phyloP scores from a whole-genome alignment of 2,329 filamentous ascomycete genomes.

The Claviceps sp. region DNA sequence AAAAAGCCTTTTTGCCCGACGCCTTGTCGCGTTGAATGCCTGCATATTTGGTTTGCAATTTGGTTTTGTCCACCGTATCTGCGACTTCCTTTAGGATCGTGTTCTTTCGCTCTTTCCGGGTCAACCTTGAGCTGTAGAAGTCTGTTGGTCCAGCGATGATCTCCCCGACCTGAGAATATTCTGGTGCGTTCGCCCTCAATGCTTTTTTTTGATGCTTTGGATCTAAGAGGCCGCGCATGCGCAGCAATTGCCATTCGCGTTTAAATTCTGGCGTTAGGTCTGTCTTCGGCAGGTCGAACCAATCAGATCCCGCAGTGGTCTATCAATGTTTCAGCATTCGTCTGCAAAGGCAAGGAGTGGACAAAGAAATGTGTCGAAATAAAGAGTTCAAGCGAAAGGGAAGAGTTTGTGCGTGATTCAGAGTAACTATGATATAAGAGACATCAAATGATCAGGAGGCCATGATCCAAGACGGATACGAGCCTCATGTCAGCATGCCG shows the following conservation, averaged over 20 bases:
- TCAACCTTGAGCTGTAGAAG: conserved; percentile 66
- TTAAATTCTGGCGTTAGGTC: conserved; percentile 74
- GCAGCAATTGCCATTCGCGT: conserved; percentile 75
- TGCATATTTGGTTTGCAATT: conserved; percentile 78
- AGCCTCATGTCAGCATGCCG: conserved; percentile 24
- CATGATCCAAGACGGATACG: conserved; percentile 27
- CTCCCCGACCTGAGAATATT: conserved; percentile 80
- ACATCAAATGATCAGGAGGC: conserved; percentile 47
- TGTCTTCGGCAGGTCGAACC: conserved; percentile 82
- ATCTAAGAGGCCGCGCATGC: conserved; percentile 80
- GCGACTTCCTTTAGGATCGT: conserved; percentile 81
- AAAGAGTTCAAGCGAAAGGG: not conserved
- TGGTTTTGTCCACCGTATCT: conserved; percentile 32
- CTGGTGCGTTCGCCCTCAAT: conserved; percentile 50
- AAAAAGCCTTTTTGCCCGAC: conserved; percentile 80
- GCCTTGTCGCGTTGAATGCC: conserved; percentile 72
- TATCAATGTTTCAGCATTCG: conserved; percentile 13
- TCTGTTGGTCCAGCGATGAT: conserved; percentile 82
- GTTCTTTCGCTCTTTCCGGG: conserved; percentile 75
- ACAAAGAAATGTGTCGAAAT: not conserved
- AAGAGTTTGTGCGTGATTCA: conserved; percentile 28
- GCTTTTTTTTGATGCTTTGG: conserved; percentile 92
- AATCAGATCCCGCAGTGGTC: conserved; percentile 60
- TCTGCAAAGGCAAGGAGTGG: not conserved
- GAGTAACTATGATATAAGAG: conserved; percentile 60